A percentile compares a stretch with the other conserved stretches of the same genome.
Conservation (phyloP, 2,329 filamentous ascomycete species). For the Teratosphaeria viscida region DNA sequence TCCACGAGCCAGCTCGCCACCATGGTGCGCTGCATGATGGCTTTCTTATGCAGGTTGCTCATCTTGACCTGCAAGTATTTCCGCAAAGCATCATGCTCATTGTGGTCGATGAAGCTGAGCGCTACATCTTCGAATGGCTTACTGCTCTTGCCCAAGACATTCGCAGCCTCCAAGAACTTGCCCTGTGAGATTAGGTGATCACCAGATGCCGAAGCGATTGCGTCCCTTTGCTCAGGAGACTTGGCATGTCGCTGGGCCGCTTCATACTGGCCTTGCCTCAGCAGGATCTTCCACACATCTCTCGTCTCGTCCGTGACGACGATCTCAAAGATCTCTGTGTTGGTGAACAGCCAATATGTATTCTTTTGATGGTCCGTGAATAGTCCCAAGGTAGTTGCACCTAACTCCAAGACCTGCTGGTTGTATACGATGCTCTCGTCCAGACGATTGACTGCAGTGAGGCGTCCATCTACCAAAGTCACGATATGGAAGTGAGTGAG, state of each 20-base stretch:
- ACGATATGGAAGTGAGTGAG: slow-evolving; percentile 92
- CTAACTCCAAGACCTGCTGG: slow-evolving; percentile 70
- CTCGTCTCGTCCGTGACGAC: slow-evolving; percentile 82
- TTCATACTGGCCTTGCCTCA: slow-evolving; percentile 79
- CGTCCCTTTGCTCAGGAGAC: slow-evolving; percentile 72
- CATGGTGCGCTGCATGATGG: slow-evolving; percentile 89
- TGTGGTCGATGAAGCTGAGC: slow-evolving; percentile 77
- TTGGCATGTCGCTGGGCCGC: slow-evolving; percentile 76
- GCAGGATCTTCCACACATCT: slow-evolving; percentile 90
- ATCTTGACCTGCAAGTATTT: slow-evolving; percentile 85
- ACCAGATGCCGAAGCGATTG: slow-evolving; percentile 81
- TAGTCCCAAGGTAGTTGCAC: slow-evolving; percentile 71
- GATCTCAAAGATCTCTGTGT: slow-evolving; percentile 85
- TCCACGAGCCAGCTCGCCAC: slow-evolving; percentile 91
- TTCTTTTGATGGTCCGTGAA: slow-evolving; percentile 88
- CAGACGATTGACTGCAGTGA: slow-evolving; percentile 78
- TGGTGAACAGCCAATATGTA: slow-evolving; percentile 94
- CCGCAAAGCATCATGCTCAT: slow-evolving; percentile 79
- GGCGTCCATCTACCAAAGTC: slow-evolving; percentile 66
- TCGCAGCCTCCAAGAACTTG: slow-evolving; percentile 74
- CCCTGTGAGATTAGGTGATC: slow-evolving; percentile 77
- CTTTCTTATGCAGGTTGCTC: slow-evolving; percentile 66
- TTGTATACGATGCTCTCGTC: slow-evolving; percentile 81
- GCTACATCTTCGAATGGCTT: slow-evolving; percentile 97
- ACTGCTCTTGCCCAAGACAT: slow-evolving; percentile 86